Base-by-base conservation (phyloP, 2,329 filamentous ascomycete species). In the Huntiella savannae region DNA sequence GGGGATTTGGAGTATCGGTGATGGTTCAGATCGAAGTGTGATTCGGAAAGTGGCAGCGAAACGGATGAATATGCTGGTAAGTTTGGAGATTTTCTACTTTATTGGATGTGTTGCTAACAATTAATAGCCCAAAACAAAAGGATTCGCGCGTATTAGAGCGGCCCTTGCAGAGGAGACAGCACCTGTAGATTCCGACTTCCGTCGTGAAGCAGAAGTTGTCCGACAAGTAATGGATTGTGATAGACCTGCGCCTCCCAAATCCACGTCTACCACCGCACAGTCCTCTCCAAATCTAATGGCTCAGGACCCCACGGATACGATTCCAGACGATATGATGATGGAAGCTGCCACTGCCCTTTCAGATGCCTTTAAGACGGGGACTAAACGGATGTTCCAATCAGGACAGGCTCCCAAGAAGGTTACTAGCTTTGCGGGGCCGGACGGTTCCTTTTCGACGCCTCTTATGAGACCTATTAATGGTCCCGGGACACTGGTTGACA, bases 141-240 rank as follows among this genome's bases (percentile, higher is more conserved):
- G 81, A 0, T 98, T 98, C 60, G 86, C 87, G 4, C 79, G 91
- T 8, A 94, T 98, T 53, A 77, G 83, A 51, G 91, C 88, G 6
- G 86, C 86, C 3, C 70, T 98, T 1, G 70, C 83, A 48, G 91
- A 98, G 63, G 91, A 98, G 63, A 73, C 75, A 12, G 77, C 86
- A 0, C 91, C 91, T 0, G 69, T 93, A 7, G 91, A 98, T 55
- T 80, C 81, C 37, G 91, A 98, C 60, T 77, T 85, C 48, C 79
- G 82, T 45, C 79, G 86, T 35, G 91, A 98, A 65, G 86, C 88
- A 34, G 88, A 96, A 61, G 91, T 96, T 4, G 85, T 98, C 52
- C 82, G 85, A 43, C 91, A 95, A 61, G 87, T 96, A 22, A 81
- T 86, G 37, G 91, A 96, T 60, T 88, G 80, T 54, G 87, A 95